Evolutionary conservation across 2,329 filamentous ascomycete genomes (phyloP), one percentile per base, ranked within the genome.

Genomic region (Nemania sp.): DNA sequence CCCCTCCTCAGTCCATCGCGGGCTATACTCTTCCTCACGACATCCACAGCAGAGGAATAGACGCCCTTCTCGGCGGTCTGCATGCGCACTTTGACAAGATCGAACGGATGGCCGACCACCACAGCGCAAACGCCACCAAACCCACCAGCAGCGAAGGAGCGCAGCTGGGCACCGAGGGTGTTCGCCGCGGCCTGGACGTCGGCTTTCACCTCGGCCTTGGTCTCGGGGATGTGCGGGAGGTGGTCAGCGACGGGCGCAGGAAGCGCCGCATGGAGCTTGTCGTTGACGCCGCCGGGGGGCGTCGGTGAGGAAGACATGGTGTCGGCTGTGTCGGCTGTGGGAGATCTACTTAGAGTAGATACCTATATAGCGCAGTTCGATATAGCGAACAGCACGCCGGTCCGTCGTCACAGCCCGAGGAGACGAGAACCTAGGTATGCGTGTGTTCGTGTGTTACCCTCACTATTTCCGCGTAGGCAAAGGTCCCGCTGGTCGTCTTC

Each of bases 31-130:
- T 92, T 97, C 80, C 88, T 86, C 71, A 98, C 94, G 1, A 98
- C 95, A 82, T 99, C 96, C 76, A 98, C 86, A 15, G 96, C 96
- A 53, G 92, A 91, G 41, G 86, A 91, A 83, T 99, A 99, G 41
- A 97, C 92, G 56, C 96, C 96, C 81, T 90, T 91, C 82, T 98
- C 94, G 41, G 96, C 94, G 1, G 96, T 99, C 85, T 99, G 96
- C 80, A 99, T 85, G 67, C 96, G 92, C 73, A 99, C 96, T 84
- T 99, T 99, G 80, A 98, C 95, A 75, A 99, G 86, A 80, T 99
- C 96, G 79, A 99, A 99, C 10, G 96, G 96, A 81, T 99, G 96
- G 65, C 96, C 92, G 67, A 98, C 94, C 49, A 99, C 80, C 63
- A 99, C 96, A 65, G 96, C 95, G 83, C 93, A 98, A 55, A 99